Base-by-base conservation (phyloP, 352 stramenopile species). In the Phytophthora kernoviae region DNA sequence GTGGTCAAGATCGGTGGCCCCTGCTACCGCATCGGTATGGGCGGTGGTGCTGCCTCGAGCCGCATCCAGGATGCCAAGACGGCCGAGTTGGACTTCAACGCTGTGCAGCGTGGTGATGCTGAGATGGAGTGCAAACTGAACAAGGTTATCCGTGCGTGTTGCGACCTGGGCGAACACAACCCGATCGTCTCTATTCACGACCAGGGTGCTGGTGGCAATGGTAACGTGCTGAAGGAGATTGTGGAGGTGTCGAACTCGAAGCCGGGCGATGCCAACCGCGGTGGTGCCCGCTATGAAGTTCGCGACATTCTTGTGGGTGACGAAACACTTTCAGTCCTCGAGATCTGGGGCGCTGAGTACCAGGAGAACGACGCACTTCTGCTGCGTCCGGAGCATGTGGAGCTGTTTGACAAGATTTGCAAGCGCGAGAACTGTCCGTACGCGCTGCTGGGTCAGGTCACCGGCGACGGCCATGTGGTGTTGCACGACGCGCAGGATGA, bases 71-170 rank as follows among this genome's bases (percentile, higher is more conserved):
- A 97, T 64, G 82, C 74, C 26, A 93, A 91, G 62, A 97, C 97
- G 37, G 96, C 96, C 2, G 91, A 94, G 32, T 75, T 99, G 10
- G 97, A 99, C 79, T 99, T 99, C 66, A 97, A 99, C 77, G 98
- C 97, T 22, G 98, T 99, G 5, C 98, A 99, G 78, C 91, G 98
- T 55, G 98, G 98, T 18, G 98, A 99, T 73, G 98, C 98, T 41
- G 97, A 99, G 83, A 99, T 99, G 98, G 97, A 98, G 71, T 99
- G 98, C 83, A 98, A 98, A 55, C 93, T 99, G 87, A 99, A 99
- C 84, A 94, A 98, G 70, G 86, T 99, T 11, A 99, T 99, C 70
- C 90, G 96, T 59, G 96, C 97, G 5, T 99, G 97, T 67, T 96
- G 98, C 45, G 96, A 99, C 74, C 73, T 99, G 7, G 96, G 96